A percentile compares a stretch with the other conserved stretches of the same genome.
Evolutionary conservation across 2,329 filamentous ascomycete genomes (phyloP).

Genomic region (Phialophora macrospora): DNA sequence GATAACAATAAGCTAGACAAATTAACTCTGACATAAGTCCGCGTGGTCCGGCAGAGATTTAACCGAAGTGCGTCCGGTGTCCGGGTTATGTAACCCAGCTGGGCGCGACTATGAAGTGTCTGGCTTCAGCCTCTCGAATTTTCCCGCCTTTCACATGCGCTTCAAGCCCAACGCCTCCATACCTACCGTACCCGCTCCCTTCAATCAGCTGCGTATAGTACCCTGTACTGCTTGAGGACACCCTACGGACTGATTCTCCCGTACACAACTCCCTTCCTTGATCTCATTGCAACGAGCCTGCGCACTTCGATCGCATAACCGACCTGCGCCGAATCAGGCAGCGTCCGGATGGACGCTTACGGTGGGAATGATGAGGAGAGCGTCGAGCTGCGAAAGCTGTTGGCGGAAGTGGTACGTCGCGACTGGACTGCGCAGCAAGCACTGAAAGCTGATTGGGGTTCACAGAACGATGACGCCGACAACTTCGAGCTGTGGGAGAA

Average conservation of each 20-base stretch:
- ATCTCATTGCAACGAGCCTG: not conserved
- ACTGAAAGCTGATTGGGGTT: slow-evolving; percentile 3
- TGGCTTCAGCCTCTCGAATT: slow-evolving; percentile 21
- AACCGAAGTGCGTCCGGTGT: too few relatives aligned
- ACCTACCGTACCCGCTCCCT: not conserved
- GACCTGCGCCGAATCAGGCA: slow-evolving; percentile 22
- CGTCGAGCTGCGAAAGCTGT: slow-evolving; percentile 77
- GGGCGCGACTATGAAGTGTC: not conserved
- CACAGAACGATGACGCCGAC: slow-evolving; percentile 72
- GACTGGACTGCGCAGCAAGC: not conserved
- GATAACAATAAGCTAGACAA: too few relatives aligned
- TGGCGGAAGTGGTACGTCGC: slow-evolving; percentile 73
- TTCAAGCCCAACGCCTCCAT: not conserved
- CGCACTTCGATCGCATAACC: not conserved
- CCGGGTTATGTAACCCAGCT: too few relatives aligned
- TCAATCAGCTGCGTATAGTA: not conserved
- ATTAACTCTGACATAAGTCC: too few relatives aligned
- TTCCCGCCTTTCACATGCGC: slow-evolving; percentile 13
- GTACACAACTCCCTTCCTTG: not conserved
- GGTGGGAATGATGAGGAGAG: slow-evolving; percentile 80
- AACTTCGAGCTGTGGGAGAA: slow-evolving; percentile 96
- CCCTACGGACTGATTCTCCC: not conserved
- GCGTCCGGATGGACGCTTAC: slow-evolving; percentile 58
- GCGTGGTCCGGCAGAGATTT: too few relatives aligned
- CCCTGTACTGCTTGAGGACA: not conserved